Conservation (phyloP, 495 filamentous ascomycete species). For the Astrothelium subdiscretum region DNA sequence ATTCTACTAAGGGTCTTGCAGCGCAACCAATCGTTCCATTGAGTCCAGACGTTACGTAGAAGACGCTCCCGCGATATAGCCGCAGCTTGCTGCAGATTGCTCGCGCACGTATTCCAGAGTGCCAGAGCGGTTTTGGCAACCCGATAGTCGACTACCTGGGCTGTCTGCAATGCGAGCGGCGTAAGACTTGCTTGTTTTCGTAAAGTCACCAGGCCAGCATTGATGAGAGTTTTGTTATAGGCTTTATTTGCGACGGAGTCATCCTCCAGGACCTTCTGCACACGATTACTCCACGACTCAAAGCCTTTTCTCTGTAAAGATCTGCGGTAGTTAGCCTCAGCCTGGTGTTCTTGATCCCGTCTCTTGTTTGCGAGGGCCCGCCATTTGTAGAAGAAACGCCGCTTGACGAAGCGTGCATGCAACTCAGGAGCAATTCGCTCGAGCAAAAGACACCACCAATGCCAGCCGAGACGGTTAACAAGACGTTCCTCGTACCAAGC, state of each 20-base stretch:
- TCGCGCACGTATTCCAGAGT: slow-evolving; percentile 41
- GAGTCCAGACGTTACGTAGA: slow-evolving; percentile 46
- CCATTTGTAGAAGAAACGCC: slow-evolving; percentile 14
- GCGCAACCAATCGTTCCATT: slow-evolving; percentile 57
- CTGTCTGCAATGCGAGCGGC: slow-evolving; percentile 31
- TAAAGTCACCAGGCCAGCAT: slow-evolving; percentile 28
- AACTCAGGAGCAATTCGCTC: slow-evolving; percentile 43
- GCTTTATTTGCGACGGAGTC: slow-evolving; percentile 7
- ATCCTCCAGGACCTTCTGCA: slow-evolving; percentile 6
- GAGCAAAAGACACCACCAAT: slow-evolving; percentile 46
- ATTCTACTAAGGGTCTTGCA: slow-evolving; percentile 39
- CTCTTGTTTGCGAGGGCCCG: slow-evolving; percentile 7
- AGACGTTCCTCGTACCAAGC: slow-evolving; percentile 35
- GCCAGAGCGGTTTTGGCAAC: slow-evolving; percentile 38
- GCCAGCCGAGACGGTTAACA: slow-evolving; percentile 36
- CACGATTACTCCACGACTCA: neutral
- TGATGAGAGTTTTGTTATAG: slow-evolving; percentile 7
- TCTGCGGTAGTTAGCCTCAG: neutral
- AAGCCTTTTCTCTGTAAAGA: neutral
- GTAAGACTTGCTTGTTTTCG: slow-evolving; percentile 34
- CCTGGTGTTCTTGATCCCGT: neutral
- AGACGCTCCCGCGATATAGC: slow-evolving; percentile 41
- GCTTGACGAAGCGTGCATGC: slow-evolving; percentile 17
- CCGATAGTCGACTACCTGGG: slow-evolving; percentile 37
- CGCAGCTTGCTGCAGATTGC: slow-evolving; percentile 41